Percentiles rank a stretch among this genome's conserved stretches.
Evolutionary conservation across 768 basidiomycete species (phyloP).

Genomic region (Auriscalpium vulgare): DNA sequence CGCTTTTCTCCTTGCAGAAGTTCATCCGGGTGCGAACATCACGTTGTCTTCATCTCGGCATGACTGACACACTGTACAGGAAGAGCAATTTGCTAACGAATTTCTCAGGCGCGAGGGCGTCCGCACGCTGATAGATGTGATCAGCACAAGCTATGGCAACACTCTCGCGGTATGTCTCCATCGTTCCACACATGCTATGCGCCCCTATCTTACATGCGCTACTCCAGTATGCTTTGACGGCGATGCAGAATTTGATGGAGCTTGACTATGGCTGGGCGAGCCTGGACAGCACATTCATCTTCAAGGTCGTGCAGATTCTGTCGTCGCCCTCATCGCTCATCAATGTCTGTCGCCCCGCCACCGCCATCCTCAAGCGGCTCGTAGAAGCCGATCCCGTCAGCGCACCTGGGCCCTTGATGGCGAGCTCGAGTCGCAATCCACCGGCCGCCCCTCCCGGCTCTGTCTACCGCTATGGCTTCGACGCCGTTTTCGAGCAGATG

Average conservation of each 20-base stretch:
- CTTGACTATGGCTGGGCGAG: conserved; percentile 74
- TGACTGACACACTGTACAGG: conserved; percentile 34
- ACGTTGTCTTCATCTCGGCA: neutral
- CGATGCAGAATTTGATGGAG: conserved; percentile 86
- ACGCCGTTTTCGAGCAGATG: conserved; percentile 77
- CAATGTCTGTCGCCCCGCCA: conserved; percentile 89
- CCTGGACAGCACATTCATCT: conserved; percentile 67
- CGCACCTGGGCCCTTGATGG: conserved; percentile 47
- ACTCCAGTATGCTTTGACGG: conserved; percentile 70
- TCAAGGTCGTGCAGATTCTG: conserved; percentile 69
- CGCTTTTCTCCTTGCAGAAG: conserved; percentile 73
- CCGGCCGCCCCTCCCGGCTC: conserved; percentile 56
- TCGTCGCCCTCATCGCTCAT: conserved; percentile 69
- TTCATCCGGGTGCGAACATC: conserved; percentile 53
- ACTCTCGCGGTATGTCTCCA: conserved; percentile 61
- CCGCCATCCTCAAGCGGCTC: conserved; percentile 81
- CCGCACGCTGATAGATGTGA: conserved; percentile 59
- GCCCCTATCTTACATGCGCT: neutral
- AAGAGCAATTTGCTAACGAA: conserved; percentile 74
- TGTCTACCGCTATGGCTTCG: conserved; percentile 78
- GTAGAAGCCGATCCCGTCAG: conserved; percentile 78
- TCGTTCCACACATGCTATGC: neutral
- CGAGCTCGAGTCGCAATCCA: conserved; percentile 52
- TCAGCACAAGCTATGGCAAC: conserved; percentile 65
- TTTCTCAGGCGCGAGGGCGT: conserved; percentile 73